A percentile compares a stretch with the other conserved stretches of the same genome.
Conservation (phyloP, 2,329 filamentous ascomycete genomes). For the Fusarium multiceps region DNA sequence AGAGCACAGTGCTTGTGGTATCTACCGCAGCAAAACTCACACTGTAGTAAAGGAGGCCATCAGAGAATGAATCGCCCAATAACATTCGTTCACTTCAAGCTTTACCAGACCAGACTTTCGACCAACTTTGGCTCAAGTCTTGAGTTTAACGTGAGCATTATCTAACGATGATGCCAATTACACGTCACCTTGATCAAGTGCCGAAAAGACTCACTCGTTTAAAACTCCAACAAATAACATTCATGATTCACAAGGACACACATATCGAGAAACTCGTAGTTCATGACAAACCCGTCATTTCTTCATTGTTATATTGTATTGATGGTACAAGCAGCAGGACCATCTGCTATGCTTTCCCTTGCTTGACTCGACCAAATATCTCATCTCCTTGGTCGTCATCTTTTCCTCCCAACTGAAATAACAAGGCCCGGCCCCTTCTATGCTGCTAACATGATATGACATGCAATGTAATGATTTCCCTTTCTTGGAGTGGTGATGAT, state of each 20-base stretch:
- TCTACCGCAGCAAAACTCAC: neutral
- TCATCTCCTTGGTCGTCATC: constrained; percentile 20
- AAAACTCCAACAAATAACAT: neutral
- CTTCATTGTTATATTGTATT: constrained; percentile 39
- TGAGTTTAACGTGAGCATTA: neutral
- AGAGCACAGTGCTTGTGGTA: constrained; percentile 34
- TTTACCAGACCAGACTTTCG: constrained; percentile 7
- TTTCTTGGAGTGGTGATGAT: constrained; percentile 62
- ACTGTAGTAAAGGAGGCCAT: constrained; percentile 24
- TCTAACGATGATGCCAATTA: constrained; percentile 26
- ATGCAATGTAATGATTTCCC: constrained; percentile 43
- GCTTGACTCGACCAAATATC: constrained; percentile 28
- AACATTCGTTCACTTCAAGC: neutral
- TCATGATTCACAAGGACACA: constrained; percentile 1
- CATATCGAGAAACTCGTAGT: constrained; percentile 8
- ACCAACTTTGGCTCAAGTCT: neutral
- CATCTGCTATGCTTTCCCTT: constrained; percentile 42
- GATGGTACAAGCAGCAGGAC: constrained; percentile 50
- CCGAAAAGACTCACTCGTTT: neutral
- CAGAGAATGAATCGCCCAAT: constrained; percentile 15
- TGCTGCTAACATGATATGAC: constrained; percentile 44
- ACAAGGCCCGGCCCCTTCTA: constrained; percentile 33
- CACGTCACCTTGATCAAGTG: constrained; percentile 9
- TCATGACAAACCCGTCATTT: constrained; percentile 27
- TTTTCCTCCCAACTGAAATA: constrained; percentile 17